Evolutionary conservation across 352 stramenopile genomes (phyloP).

Genomic region (Phytophthora chlamydospora): DNA sequence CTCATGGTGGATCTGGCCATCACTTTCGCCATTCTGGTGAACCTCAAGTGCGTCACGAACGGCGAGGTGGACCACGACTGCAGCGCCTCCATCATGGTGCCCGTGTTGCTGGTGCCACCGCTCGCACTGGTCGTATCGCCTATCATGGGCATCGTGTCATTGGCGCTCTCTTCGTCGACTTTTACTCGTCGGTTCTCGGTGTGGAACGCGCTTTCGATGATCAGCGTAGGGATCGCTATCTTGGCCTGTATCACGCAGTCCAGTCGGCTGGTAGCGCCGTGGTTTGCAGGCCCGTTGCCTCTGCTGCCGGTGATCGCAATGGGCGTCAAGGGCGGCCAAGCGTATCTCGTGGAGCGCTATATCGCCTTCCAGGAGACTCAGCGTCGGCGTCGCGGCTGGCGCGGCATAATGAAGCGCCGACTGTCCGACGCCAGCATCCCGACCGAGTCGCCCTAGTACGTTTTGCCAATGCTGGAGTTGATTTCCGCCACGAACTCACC

Average conservation of each 20-base stretch:
- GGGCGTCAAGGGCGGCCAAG: conserved; percentile 70
- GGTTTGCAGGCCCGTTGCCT: conserved; percentile 76
- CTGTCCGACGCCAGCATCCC: conserved; percentile 79
- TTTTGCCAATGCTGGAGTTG: no score
- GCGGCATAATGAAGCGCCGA: conserved; percentile 83
- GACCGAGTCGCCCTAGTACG: conserved; percentile 63
- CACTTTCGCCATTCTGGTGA: conserved; percentile 80
- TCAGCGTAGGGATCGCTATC: conserved; percentile 75
- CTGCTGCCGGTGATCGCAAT: conserved; percentile 73
- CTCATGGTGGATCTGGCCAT: conserved; percentile 84
- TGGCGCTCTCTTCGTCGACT: conserved; percentile 71
- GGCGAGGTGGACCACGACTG: conserved; percentile 74
- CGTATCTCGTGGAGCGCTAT: conserved; percentile 73
- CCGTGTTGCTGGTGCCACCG: conserved; percentile 70
- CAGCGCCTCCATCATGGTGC: conserved; percentile 74
- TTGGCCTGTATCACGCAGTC: conserved; percentile 66
- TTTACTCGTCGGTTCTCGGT: conserved; percentile 77
- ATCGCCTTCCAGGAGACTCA: conserved; percentile 84
- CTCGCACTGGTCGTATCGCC: conserved; percentile 74
- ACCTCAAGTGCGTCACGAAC: conserved; percentile 80
- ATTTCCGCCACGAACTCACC: no score
- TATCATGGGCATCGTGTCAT: conserved; percentile 75
- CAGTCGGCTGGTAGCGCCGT: conserved; percentile 76
- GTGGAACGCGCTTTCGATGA: conserved; percentile 84
- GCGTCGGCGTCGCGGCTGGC: conserved; percentile 73